These are phyloP conservation scores for Phytophthora sp. DNA, from an alignment of 352 stramenopile genomes.

Conservation along the genomic window DNA sequence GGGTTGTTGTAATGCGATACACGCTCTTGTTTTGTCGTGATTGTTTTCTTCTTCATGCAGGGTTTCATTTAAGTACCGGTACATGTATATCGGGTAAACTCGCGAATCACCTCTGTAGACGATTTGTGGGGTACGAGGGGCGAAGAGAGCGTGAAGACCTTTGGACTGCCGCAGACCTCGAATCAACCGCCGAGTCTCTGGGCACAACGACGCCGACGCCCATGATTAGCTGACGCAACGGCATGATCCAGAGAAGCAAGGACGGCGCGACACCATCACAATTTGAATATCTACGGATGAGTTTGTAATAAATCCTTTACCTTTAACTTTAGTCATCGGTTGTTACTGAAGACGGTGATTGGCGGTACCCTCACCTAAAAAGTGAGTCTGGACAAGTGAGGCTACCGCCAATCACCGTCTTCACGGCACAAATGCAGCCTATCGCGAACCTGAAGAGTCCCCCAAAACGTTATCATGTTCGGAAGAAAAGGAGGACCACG, in stretches of 20 bases:
- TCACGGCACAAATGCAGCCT: not conserved
- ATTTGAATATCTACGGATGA: not conserved
- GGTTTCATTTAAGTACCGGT: constrained; percentile 60
- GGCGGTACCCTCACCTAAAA: too few relatives aligned
- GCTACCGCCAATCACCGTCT: not conserved
- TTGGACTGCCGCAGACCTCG: not conserved
- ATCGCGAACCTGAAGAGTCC: constrained; percentile 13
- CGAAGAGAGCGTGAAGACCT: not conserved
- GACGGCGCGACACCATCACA: not conserved
- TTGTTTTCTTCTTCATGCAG: constrained; percentile 25
- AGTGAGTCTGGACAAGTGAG: too few relatives aligned
- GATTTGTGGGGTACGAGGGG: constrained; percentile 45
- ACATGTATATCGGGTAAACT: constrained; percentile 67
- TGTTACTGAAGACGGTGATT: too few relatives aligned
- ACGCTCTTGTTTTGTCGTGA: not conserved
- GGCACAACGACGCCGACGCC: not conserved
- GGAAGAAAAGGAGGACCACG: not conserved
- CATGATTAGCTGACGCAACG: not conserved
- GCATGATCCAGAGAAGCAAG: not conserved
- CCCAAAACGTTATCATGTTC: too few relatives aligned
- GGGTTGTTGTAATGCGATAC: constrained; percentile 59
- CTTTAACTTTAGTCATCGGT: too few relatives aligned
- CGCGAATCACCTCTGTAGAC: constrained; percentile 64
- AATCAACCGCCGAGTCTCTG: not conserved
- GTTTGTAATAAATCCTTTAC: too few relatives aligned